Base-by-base conservation (phyloP, 192 early-diverging fungal species). In the Coemansia sp. region DNA sequence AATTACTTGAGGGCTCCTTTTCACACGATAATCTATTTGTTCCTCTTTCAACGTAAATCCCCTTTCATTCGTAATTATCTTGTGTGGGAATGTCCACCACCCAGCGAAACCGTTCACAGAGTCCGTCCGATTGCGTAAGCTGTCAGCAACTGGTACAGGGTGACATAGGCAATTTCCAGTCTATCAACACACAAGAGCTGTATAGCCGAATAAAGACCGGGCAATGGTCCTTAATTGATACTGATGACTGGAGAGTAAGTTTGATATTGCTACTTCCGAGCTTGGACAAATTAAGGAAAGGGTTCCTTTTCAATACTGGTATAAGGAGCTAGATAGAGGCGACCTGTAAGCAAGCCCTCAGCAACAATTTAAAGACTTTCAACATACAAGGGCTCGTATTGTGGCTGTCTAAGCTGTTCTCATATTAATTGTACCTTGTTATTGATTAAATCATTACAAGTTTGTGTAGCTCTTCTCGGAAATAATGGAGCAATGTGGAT, bases 231-330 rank as follows among this genome's bases (percentile, higher is more conserved):
- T 65, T 73, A 10, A 40, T 18, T 43, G 56, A 73, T 12, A 64
- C 68, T 21, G 60, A 62, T 53, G 60, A 63, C 71, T 78, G 76
- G 76, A 42, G 69, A 70, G 76, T 73, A 78, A 58, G 64, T 44
- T 37, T 10, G 7, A 11, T 48, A 32, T 45, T 48, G 47, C n/a
- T 10, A 12, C 12, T 41, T n/a, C 16, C 58, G 16, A 15, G 37
- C 38, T 10, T 26, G 49, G 9, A 12, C 44, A 45, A 45, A 45
- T 45, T 32, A 32, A 32, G 32, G 32, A 32, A 32, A 32, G 1
- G 32, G 4, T 32, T 32, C 32, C 32, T 32, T 32, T 4, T 32
- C 32, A 32, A 32, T 32, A 32, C 32, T 32, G 1, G 32, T 4
- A 32, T 32, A 32, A 32, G 32, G 32, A 32, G 32, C 2, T 32